Evolutionary conservation across 768 basidiomycete genomes (phyloP).

Genomic region (Kwoniella sp.): DNA sequence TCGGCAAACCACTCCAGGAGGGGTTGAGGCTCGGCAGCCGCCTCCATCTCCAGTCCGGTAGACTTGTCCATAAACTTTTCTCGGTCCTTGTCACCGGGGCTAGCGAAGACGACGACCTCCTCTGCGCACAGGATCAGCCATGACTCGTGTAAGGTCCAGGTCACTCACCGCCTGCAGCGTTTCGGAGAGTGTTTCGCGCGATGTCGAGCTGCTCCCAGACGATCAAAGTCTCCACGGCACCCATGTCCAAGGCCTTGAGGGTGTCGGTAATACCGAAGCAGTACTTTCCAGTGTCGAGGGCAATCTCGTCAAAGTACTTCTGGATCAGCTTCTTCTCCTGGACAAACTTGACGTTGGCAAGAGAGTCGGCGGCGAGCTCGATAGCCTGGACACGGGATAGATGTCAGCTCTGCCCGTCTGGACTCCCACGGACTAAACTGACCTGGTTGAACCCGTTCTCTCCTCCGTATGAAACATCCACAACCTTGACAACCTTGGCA

Average conservation of each 20-base stretch:
- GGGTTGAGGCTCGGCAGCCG: slow-evolving; percentile 69
- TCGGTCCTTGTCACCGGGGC: slow-evolving; percentile 76
- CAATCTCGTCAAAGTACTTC: slow-evolving; percentile 98
- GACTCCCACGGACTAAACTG: too few species aligned
- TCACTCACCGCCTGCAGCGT: slow-evolving; percentile 75
- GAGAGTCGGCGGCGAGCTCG: slow-evolving; percentile 89
- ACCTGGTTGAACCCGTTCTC: slow-evolving; percentile 99
- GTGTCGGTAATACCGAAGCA: slow-evolving; percentile 98
- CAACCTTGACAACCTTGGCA: slow-evolving; percentile 93
- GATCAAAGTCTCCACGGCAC: slow-evolving; percentile 92
- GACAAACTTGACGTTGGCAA: slow-evolving; percentile 98
- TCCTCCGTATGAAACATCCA: slow-evolving; percentile 97
- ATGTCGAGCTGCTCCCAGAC: slow-evolving; percentile 98
- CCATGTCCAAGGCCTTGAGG: slow-evolving; percentile 90
- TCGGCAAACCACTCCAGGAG: slow-evolving; percentile 98
- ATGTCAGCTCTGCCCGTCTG: too few species aligned
- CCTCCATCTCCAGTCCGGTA: slow-evolving; percentile 94
- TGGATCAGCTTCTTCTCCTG: slow-evolving; percentile 98
- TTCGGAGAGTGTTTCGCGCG: slow-evolving; percentile 79
- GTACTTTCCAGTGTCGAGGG: slow-evolving; percentile 90
- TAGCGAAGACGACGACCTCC: slow-evolving; percentile 73
- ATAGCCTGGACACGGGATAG: slow-evolving; percentile 81
- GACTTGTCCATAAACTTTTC: slow-evolving; percentile 95
- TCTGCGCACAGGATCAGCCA: slow-evolving; percentile 54
- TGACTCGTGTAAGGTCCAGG: background rate